Evolutionary conservation across 257 asterid species (phyloP), one percentile per base, ranked within the genome.

Genomic region (Verbascum thapsus): DNA sequence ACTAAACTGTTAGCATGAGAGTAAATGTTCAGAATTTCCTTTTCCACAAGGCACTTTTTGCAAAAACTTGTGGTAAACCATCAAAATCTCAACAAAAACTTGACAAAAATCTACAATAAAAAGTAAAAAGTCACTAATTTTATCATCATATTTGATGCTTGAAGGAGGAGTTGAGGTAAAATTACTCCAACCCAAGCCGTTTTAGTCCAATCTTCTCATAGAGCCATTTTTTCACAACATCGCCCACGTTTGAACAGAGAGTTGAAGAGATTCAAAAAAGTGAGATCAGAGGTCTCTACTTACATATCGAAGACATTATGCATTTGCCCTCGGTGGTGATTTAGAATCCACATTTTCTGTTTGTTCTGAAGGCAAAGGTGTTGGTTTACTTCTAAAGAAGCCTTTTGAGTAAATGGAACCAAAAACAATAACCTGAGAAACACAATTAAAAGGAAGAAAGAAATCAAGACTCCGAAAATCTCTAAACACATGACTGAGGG

Each of bases 331-430:
- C 13, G 71, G 58, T 35, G 88, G 61, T 35, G 88, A 85, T 71
- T 58, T 67, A 43, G 83, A 66, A 50, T 58, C 78, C 63, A 60
- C 82, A 73, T 71, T 76, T 66, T 71, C 88, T 9, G 80, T 42
- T 45, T 67, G 45, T 67, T 83, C 88, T 4, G 81, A 42, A 0
- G 85, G 67, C 26, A 53, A 37, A 52, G 75, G 72, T 72, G 35
- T 74, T 12, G 76, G 81, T 57, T 71, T 85, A 34, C 76, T 77
- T 72, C 56, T 84, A 30, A 85, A 61, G 63, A 85, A 82, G 83
- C 81, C 87, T 69, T 82, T 94, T 7, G 86, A 76, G 80, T 94
- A 94, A 64, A 94, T 75, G 63, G 99, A 63, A 39, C 90, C 95
- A 39, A 94, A 94, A 48, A 90, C 99, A 39, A 90, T 87, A 65